Evolutionary conservation across 208 protist genomes (phyloP).

Genomic region (Acanthamoeba royreba): DNA sequence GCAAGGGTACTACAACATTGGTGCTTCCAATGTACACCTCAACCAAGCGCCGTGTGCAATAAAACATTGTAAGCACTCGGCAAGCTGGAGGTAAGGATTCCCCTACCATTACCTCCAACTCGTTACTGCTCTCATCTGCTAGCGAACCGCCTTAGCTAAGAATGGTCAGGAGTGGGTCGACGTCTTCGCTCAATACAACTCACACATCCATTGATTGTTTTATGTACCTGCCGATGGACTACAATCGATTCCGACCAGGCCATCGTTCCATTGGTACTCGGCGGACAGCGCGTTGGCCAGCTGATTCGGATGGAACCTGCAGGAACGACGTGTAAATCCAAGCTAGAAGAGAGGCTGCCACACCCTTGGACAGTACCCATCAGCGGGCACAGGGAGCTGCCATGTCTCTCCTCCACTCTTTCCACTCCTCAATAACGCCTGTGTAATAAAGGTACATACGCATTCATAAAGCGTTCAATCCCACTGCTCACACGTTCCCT

Average conservation of each 20-base stretch:
- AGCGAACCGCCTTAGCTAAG: constrained; percentile 77
- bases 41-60: constrained; percentile 65
- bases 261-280: constrained; percentile 65
- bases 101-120: neutral
- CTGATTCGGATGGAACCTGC: constrained; percentile 85
- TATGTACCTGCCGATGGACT: too few relatives aligned
- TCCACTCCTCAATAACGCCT: constrained; percentile 53
- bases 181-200: constrained; percentile 64
- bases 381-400: constrained; percentile 80
- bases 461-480: too few relatives aligned
- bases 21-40: too few relatives aligned
- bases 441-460: too few relatives aligned
- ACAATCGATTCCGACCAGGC: constrained; percentile 67
- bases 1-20: too few relatives aligned
- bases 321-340: too few relatives aligned
- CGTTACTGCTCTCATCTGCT: constrained; percentile 49
- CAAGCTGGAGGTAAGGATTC: constrained; percentile 33
- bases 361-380: too few relatives aligned
- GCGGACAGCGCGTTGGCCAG: constrained; percentile 65
- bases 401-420: constrained; percentile 54
- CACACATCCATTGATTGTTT: constrained; percentile 82
- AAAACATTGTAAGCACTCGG: constrained; percentile 60
- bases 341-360: too few relatives aligned
- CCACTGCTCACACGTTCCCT: too few relatives aligned
- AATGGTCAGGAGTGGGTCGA: constrained; percentile 72